Evolutionary conservation across 257 asterid genomes (phyloP).

Genomic region (Solanum ossicruentum): DNA sequence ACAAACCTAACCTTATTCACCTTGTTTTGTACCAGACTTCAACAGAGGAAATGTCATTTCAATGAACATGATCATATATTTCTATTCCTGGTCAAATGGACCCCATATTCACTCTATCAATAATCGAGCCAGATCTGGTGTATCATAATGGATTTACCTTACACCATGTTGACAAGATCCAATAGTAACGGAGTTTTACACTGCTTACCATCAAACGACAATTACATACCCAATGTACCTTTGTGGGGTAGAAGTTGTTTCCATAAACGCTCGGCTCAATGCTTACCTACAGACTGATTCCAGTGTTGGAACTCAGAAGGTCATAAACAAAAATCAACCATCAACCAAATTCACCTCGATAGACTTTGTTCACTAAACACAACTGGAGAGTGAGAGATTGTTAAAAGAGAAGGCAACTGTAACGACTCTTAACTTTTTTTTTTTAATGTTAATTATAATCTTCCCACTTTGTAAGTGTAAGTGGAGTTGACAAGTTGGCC

Average conservation of each 20-base stretch:
- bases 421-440: too few species aligned
- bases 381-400: background rate
- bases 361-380: background rate
- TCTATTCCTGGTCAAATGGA: background rate
- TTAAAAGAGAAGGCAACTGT: background rate
- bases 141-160: background rate
- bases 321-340: background rate
- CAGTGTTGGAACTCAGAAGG: background rate
- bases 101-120: background rate
- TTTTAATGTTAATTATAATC: too few species aligned
- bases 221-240: background rate
- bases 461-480: too few species aligned
- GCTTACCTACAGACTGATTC: background rate
- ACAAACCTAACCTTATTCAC: background rate
- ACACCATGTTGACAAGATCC: background rate
- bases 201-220: background rate
- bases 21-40: background rate
- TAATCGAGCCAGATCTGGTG: too few species aligned
- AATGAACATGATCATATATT: background rate
- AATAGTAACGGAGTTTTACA: background rate
- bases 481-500: too few species aligned
- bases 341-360: background rate
- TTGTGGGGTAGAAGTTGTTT: background rate
- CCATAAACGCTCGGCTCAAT: background rate
- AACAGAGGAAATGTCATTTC: background rate